These are phyloP conservation scores for Colletotrichum aenigma DNA, from an alignment of 2,329 filamentous ascomycete species.

Conservation along the genomic window DNA sequence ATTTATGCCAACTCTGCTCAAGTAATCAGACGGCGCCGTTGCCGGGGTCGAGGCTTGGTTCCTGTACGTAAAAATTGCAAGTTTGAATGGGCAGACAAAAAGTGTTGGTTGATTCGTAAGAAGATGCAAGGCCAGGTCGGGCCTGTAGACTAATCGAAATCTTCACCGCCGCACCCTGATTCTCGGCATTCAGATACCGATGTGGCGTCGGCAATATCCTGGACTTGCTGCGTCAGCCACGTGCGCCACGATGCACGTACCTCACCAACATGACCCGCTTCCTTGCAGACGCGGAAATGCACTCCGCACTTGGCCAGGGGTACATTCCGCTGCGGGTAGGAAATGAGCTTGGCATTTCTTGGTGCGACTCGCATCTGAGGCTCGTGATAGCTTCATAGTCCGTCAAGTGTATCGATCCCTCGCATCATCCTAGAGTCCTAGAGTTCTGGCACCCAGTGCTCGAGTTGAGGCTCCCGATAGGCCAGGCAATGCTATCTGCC, in stretches of 20 bases:
- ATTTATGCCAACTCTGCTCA: neutral
- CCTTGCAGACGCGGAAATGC: neutral
- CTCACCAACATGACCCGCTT: neutral
- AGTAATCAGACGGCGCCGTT: neutral
- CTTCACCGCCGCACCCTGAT: neutral
- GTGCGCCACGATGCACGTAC: neutral
- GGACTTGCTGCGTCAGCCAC: neutral
- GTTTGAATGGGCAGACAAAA: neutral
- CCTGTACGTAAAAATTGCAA: neutral
- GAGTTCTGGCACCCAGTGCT: neutral
- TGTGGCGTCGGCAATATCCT: constrained; percentile 7
- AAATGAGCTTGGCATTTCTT: neutral
- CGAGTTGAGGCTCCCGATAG: fast-evolving
- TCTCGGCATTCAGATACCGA: neutral
- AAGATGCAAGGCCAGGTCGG: neutral
- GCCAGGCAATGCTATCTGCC: neutral
- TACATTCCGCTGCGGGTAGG: neutral
- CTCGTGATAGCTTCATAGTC: neutral
- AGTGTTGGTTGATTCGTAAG: neutral
- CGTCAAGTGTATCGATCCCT: neutral
- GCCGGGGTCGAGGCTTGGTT: neutral
- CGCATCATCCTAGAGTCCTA: neutral
- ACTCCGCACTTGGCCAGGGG: neutral
- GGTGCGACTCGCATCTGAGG: neutral
- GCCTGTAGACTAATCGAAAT: neutral